Base-by-base conservation (phyloP, 129 eudicot species). In the Flaveria bidentis region DNA sequence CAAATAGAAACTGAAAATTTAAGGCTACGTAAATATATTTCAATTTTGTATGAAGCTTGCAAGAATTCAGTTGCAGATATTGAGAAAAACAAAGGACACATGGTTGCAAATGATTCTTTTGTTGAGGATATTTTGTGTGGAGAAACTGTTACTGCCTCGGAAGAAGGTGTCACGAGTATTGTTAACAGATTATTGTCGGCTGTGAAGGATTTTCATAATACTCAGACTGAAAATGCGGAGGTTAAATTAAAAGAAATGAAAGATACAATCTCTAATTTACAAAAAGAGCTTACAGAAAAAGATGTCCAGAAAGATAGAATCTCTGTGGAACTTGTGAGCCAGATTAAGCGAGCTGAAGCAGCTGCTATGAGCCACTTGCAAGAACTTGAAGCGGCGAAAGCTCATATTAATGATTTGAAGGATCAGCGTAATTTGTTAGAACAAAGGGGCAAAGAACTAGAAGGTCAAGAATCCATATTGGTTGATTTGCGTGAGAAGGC, bases 281-380 rank as follows among this genome's bases (percentile, higher is more conserved):
- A 90, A 84, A 91, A 87, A 73, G 96, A 91, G 75, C 86, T 93
- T 26, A 96, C 87, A 52, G 97, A 91, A 78, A 93, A 93, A 83
- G 97, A 88, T 74, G 84, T 87, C 73, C 91, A 93, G 78, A 85
- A 84, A 47, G 98, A 93, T 46, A 89, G 82, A 79, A 88, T 87
- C 1, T 88, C 86, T 84, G 81, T 77, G 81, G 97, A 93, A 77
- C 87, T 90, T 78, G 93, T 91, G 68, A 72, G 69, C 83, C 98
- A 93, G 82, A 89, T 93, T 25, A 93, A 87, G 86, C 88, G 85
- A 81, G 93, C 98, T 75, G 90, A 93, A 82, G 82, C 88, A 81
- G 79, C 67, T 75, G 93, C 96, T 57, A 84, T 67, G 80, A 86
- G 70, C 62, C 84, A 84, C 83, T 80, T 83, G 61, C 90, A 85